These are phyloP conservation scores for Diaporthe australafricana DNA, from an alignment of 2,329 filamentous ascomycete genomes.

Conservation along the genomic window DNA sequence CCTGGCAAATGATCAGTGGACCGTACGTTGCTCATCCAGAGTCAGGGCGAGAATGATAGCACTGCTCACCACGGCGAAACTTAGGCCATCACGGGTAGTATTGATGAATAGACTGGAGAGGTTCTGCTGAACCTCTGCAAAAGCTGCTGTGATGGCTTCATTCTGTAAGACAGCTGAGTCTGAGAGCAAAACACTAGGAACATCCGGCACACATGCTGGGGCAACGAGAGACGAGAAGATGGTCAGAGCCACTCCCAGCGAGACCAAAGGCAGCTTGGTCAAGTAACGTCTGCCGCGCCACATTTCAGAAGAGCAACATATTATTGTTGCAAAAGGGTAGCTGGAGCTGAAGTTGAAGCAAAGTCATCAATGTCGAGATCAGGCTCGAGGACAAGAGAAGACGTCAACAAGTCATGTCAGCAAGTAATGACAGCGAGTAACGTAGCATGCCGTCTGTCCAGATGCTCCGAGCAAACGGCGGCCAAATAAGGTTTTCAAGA, in stretches of 20 bases:
- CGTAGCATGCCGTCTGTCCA: neutral
- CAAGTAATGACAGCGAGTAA: no score
- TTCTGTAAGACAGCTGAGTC: neutral
- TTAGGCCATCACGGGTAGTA: slow-evolving; percentile 10
- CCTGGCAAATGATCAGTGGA: neutral
- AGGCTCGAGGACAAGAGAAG: neutral
- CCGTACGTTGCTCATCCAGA: no score
- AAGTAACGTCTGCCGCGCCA: neutral
- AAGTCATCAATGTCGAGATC: no score
- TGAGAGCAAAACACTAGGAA: neutral
- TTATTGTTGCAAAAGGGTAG: neutral
- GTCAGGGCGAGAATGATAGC: no score
- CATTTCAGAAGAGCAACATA: neutral
- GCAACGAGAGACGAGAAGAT: neutral
- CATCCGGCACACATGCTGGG: neutral
- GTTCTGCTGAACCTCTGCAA: slow-evolving; percentile 7
- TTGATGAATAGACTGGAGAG: neutral
- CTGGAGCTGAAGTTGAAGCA: no score
- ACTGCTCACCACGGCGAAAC: slow-evolving; percentile 2
- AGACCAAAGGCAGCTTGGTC: neutral
- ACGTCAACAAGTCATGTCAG: no score
- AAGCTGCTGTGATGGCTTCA: neutral
- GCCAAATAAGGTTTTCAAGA: neutral
- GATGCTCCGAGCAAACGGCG: neutral
- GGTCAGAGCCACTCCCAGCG: neutral